phyloP scores from a whole-genome alignment of 768 basidiomycete species.

The Arthromyces matolae region DNA sequence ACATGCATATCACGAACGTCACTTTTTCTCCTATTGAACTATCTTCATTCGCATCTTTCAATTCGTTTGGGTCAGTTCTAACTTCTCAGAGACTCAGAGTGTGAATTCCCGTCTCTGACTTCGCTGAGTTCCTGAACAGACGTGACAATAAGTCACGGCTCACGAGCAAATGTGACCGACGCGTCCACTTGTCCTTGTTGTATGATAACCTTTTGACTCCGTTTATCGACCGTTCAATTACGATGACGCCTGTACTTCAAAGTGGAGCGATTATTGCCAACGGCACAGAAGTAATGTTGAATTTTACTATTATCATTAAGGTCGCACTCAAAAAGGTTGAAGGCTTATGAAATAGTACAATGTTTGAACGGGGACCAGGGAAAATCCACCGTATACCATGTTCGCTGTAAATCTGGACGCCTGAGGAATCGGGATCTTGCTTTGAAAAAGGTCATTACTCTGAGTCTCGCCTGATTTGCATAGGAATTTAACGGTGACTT shows the following conservation, averaged over 20 bases:
- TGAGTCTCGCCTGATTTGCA: neutral
- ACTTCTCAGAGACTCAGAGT: no score
- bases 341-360: slow-evolving; percentile 35
- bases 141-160: no score
- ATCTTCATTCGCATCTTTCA: neutral
- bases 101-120: no score
- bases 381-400: slow-evolving; percentile 33
- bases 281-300: slow-evolving; percentile 18
- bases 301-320: neutral
- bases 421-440: slow-evolving; percentile 39
- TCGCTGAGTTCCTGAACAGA: no score
- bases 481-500: neutral
- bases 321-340: slow-evolving; percentile 21
- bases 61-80: neutral
- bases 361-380: slow-evolving; percentile 24
- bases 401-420: slow-evolving; percentile 41
- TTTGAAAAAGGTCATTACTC: slow-evolving; percentile 36
- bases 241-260: neutral
- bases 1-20: slow-evolving; percentile 1
- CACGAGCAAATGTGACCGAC: slow-evolving; percentile 1
- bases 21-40: neutral
- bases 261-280: slow-evolving; percentile 13
- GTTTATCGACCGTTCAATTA: neutral
- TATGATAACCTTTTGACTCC: no score
- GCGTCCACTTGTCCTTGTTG: neutral